A percentile compares a stretch with the other conserved stretches of the same genome.
Conservation (phyloP, 768 basidiomycete genomes). For the Mycena metata region DNA sequence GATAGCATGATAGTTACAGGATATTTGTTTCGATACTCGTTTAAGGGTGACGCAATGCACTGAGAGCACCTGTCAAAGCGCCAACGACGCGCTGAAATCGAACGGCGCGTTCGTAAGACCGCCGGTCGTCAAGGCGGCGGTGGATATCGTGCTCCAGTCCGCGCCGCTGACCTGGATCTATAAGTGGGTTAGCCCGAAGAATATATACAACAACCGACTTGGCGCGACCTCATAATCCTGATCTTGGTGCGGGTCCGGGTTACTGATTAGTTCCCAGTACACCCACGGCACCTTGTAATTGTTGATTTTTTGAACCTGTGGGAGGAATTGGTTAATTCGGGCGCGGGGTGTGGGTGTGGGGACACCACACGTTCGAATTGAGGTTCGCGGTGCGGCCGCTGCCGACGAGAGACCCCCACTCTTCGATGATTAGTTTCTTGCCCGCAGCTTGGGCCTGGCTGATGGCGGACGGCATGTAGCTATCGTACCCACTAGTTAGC, state of each 20-base stretch:
- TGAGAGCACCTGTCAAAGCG: slow-evolving; percentile 9
- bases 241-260: slow-evolving; percentile 51
- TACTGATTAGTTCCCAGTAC: slow-evolving; percentile 56
- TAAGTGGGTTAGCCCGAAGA: too few relatives aligned
- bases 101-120: slow-evolving; percentile 40
- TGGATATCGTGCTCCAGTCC: slow-evolving; percentile 40
- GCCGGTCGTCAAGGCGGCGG: slow-evolving; percentile 27
- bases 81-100: slow-evolving; percentile 42
- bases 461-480: slow-evolving; percentile 41
- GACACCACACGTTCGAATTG: slow-evolving; percentile 40
- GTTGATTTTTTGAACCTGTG: slow-evolving; percentile 43
- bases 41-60: too few relatives aligned
- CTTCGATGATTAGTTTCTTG: slow-evolving; percentile 54
- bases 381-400: slow-evolving; percentile 51
- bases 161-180: slow-evolving; percentile 43
- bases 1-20: too few relatives aligned
- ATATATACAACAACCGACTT: neutral
- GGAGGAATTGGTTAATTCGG: neutral
- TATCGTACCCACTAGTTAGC: slow-evolving; percentile 14
- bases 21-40: too few relatives aligned
- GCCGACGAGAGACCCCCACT: slow-evolving; percentile 51
- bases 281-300: slow-evolving; percentile 53
- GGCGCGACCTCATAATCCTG: slow-evolving; percentile 42
- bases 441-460: slow-evolving; percentile 49
- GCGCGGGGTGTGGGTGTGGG: neutral